These are phyloP conservation scores for Clavariopsis aquatica DNA, from an alignment of 495 filamentous ascomycete genomes.

Conservation along the genomic window DNA sequence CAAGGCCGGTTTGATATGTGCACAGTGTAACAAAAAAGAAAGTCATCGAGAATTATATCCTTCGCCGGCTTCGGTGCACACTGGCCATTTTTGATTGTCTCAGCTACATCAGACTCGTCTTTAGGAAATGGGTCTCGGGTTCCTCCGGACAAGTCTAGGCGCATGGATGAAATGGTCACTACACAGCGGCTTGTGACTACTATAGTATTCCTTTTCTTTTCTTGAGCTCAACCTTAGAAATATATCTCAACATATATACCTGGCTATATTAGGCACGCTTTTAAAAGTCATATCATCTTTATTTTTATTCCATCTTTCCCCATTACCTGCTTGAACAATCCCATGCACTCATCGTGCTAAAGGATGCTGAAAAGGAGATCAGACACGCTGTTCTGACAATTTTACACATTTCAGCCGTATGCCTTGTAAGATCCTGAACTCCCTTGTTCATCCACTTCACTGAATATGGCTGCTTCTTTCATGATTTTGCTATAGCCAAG, in stretches of 20 bases:
- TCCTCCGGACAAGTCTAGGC: neutral
- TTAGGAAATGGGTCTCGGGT: neutral
- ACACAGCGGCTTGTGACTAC: no score
- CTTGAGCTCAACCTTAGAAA: neutral
- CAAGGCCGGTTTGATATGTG: neutral
- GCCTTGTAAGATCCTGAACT: no score
- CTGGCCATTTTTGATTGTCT: neutral
- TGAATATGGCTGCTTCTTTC: conserved; percentile 31
- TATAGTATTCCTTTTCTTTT: neutral
- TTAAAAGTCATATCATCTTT: neutral
- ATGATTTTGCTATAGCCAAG: conserved; percentile 27
- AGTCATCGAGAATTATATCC: neutral
- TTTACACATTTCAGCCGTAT: no score
- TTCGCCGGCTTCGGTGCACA: no score
- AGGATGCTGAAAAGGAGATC: no score
- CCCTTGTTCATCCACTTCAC: no score
- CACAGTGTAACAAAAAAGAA: neutral
- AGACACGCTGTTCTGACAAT: no score
- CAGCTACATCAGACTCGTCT: neutral
- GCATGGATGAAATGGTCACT: neutral
- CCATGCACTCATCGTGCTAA: no score
- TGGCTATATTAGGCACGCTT: neutral
- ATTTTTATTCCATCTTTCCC: no score
- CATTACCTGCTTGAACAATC: no score
- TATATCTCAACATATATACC: neutral